Evolutionary conservation across 106 monocot species (phyloP).

Genomic region (Dendrobium huoshanense): DNA sequence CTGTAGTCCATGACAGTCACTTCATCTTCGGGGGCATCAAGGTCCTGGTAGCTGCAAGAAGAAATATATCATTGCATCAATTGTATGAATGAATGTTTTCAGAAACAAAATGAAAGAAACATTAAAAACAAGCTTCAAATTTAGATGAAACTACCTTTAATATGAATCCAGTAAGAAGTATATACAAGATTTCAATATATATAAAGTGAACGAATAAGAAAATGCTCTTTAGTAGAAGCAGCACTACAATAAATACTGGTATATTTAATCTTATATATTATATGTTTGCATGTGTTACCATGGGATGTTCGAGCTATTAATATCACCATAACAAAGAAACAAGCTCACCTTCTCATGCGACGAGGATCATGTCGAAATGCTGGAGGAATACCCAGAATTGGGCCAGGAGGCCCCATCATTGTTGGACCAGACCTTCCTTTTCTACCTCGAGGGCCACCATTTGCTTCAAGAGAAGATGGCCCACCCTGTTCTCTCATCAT

Average conservation of each 20-base stretch:
- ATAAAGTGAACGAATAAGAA: no score
- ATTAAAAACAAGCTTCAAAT: no score
- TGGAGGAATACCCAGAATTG: constrained; percentile 52
- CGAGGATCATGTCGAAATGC: constrained; percentile 82
- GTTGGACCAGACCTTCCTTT: constrained; percentile 48
- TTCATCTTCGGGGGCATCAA: constrained; percentile 98
- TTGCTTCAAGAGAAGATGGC: constrained; percentile 56
- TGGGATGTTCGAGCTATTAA: not conserved
- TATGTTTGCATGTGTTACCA: not conserved
- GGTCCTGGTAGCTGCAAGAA: constrained; percentile 86
- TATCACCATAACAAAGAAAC: not conserved
- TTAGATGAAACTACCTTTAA: no score
- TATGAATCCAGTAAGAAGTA: no score
- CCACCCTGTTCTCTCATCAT: constrained; percentile 95
- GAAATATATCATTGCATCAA: not conserved
- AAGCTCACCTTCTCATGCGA: constrained; percentile 64
- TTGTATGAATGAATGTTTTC: not conserved
- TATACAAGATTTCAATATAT: no score
- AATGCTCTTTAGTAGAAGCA: not conserved
- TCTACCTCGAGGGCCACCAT: constrained; percentile 49
- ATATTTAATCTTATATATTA: not conserved
- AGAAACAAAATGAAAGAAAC: not conserved
- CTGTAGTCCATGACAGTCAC: constrained; percentile 97
- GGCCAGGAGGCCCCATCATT: constrained; percentile 38
- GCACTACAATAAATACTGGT: not conserved